Evolutionary conservation across 306 rosid genomes (phyloP).

Genomic region (Castanea crenata): DNA sequence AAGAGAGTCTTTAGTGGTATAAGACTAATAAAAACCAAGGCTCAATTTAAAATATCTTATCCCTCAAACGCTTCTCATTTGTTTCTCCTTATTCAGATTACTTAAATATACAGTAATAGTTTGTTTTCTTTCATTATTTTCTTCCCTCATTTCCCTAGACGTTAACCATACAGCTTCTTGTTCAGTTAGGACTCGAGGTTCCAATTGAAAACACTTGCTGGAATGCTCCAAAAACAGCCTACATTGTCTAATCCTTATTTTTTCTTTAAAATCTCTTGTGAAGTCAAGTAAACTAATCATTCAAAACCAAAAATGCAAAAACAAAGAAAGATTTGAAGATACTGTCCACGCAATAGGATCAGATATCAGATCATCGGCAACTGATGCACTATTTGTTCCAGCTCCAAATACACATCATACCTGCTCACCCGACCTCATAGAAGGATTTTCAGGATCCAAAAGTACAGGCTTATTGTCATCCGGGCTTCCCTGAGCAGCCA

Average conservation of each 20-base stretch:
- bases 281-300: background rate
- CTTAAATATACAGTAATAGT: too few species aligned
- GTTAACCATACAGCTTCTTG: background rate
- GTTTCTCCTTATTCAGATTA: too few species aligned
- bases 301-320: background rate
- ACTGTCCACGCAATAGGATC: background rate
- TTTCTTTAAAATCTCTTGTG: conserved; percentile 6
- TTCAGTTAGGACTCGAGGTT: background rate
- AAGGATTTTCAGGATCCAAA: conserved; percentile 34
- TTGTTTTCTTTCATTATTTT: too few species aligned
- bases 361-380: background rate
- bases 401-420: conserved; percentile 20
- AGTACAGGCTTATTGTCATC: conserved; percentile 45
- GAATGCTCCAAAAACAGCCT: background rate
- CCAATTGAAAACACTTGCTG: background rate
- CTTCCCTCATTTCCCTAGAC: background rate
- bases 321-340: background rate
- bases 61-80: too few species aligned
- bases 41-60: too few species aligned
- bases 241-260: background rate
- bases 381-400: background rate
- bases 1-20: too few species aligned
- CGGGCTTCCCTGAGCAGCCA: conserved; percentile 40
- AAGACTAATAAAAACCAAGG: too few species aligned
- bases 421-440: conserved; percentile 42